Evolutionary conservation across 2,329 filamentous ascomycete genomes (phyloP), one percentile per base, ranked within the genome.

Genomic region (Aurifilum marmelostoma): DNA sequence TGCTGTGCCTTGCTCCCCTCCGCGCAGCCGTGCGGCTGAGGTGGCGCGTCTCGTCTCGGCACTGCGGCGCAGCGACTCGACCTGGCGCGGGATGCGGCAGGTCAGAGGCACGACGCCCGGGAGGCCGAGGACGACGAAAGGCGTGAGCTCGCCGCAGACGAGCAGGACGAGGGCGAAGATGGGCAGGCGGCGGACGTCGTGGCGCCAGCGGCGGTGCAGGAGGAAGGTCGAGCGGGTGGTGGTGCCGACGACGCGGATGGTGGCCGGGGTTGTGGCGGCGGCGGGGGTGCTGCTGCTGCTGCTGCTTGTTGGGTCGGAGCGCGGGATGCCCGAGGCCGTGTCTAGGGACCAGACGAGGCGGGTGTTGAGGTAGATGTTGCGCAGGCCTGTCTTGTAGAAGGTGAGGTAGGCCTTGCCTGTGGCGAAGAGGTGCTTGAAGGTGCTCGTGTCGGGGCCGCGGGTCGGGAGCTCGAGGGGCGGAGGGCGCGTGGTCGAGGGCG

Each of bases 361-460:
- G 62, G 87, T 84, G 73, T 97, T 97, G 69, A 83, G 80, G 77
- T 88, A 89, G 65, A 97, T 89, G 74, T 91, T 89, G 76, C 89
- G 89, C 41, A 97, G 80, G 24, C 94, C 95, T 1, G 88, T 85
- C 80, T 96, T 97, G 88, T 97, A 98, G 86, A 98, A 98, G 47
- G 80, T 80, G 12, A 91, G 79, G 79, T 97, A 97, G 65, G 91
- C 88, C 77, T 91, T 91, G 71, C 93, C 95, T 37, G 90, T 81
- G 58, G 80, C 77, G 75, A 87, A 87, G 71, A 88, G 82, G 80
- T 92, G 87, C 24, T 79, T 79, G 67, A 87, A 76, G 27, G 81
- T 76, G 37, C 81, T 80, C 39, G 85, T 77, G 9, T 79, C 75
- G 27, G 83, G 76, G 24, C 82, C 77, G 66, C 88, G 85, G 6